phyloP scores from a whole-genome alignment of 177 flowering plant genomes.

The Vitis hybrid region DNA sequence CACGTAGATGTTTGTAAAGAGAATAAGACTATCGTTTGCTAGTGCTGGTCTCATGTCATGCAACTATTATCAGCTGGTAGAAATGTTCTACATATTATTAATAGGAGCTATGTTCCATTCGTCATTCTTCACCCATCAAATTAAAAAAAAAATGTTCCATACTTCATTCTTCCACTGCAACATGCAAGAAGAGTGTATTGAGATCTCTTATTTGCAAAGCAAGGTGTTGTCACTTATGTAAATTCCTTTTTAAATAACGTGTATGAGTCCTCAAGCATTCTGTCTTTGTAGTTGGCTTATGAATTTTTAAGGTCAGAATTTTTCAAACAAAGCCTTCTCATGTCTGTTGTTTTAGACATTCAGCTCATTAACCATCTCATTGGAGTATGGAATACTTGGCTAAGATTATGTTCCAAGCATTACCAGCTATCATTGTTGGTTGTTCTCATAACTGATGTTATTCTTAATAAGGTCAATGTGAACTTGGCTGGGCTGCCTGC shows the following conservation, averaged over 20 bases:
- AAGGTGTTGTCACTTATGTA: background rate
- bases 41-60: background rate
- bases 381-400: background rate
- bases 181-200: too few relatives aligned
- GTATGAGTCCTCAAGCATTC: background rate
- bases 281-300: too few relatives aligned
- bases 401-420: background rate
- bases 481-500: slow-evolving; percentile 98
- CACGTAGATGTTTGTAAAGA: background rate
- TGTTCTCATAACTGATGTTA: slow-evolving; percentile 5
- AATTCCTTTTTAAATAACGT: background rate
- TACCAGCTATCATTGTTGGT: background rate
- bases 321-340: too few relatives aligned
- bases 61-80: background rate
- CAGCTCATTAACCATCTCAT: too few relatives aligned
- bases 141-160: too few relatives aligned
- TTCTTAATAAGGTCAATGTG: slow-evolving; percentile 76
- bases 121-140: too few relatives aligned
- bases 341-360: too few relatives aligned
- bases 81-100: background rate
- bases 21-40: too few relatives aligned
- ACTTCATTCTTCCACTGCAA: too few relatives aligned
- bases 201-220: too few relatives aligned
- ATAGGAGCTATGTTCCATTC: background rate
- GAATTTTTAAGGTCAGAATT: too few relatives aligned